These are phyloP conservation scores for Vicia villosa DNA, from an alignment of 306 rosid species.

Conservation along the genomic window DNA sequence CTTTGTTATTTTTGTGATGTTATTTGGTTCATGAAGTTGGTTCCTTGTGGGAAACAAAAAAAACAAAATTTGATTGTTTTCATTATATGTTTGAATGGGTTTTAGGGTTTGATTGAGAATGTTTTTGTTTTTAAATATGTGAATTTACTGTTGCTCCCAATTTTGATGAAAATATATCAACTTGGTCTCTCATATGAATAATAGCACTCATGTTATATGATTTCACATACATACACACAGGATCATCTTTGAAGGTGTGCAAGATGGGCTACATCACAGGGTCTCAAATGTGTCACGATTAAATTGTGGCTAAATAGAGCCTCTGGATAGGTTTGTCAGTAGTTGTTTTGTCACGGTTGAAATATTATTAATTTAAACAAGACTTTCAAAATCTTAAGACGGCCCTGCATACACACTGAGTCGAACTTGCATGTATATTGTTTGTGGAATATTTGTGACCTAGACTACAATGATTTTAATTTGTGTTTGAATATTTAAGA, in stretches of 20 bases:
- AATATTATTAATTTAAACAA: no score
- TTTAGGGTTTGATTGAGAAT: background rate
- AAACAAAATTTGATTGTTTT: background rate
- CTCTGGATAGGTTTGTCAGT: no score
- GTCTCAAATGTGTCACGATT: no score
- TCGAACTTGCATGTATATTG: background rate
- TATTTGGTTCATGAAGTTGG: background rate
- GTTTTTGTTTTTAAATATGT: background rate
- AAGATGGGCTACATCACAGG: no score
- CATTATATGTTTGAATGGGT: background rate
- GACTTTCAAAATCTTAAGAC: no score
- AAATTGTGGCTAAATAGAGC: no score
- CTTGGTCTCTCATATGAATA: background rate
- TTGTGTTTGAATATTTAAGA: background rate
- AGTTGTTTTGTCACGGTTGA: no score
- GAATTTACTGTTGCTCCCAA: background rate
- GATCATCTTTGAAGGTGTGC: no score
- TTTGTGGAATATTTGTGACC: background rate
- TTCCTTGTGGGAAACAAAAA: background rate
- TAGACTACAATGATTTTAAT: background rate
- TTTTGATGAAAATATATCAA: background rate
- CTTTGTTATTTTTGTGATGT: slow-evolving; percentile 1
- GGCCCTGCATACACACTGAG: background rate
- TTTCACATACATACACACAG: background rate
- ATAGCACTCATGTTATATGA: background rate